Conservation (phyloP, 2,329 filamentous ascomycete species). For the Ophiostoma triangulosporum region DNA sequence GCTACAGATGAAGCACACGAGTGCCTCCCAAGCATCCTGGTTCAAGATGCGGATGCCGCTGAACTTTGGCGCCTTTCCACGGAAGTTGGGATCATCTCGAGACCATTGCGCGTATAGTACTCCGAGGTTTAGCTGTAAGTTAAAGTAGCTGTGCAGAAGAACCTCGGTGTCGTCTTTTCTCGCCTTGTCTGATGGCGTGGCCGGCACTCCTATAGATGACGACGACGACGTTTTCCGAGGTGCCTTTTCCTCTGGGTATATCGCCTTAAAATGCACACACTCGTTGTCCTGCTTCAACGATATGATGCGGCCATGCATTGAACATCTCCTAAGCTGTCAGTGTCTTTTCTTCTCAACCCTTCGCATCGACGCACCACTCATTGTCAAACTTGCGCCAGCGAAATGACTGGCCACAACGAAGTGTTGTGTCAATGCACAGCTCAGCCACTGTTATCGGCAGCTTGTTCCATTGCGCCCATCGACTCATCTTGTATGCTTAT, state of each 20-base stretch:
- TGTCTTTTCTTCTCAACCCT: background rate
- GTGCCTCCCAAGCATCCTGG: constrained; percentile 91
- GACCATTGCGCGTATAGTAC: constrained; percentile 82
- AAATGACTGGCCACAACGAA: constrained; percentile 93
- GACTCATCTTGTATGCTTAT: background rate
- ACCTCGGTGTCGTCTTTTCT: constrained; percentile 52
- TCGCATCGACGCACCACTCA: constrained; percentile 52
- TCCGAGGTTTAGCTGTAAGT: constrained; percentile 62
- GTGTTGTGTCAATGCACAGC: constrained; percentile 84
- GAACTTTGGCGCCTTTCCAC: constrained; percentile 73
- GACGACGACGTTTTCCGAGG: background rate
- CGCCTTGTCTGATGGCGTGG: background rate
- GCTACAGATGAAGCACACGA: constrained; percentile 93
- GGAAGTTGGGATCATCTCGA: constrained; percentile 71
- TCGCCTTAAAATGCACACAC: constrained; percentile 67
- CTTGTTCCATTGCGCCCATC: constrained; percentile 58
- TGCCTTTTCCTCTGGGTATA: constrained; percentile 31
- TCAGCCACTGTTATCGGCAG: constrained; percentile 72
- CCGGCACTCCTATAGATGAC: no score
- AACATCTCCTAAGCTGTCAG: constrained; percentile 50
- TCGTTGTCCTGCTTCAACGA: constrained; percentile 71
- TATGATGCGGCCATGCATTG: constrained; percentile 72
- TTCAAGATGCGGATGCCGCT: constrained; percentile 82
- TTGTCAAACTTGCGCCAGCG: constrained; percentile 79
- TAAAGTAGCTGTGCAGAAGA: constrained; percentile 75